Percentiles rank a stretch among this genome's conserved stretches.
Conservation (phyloP, 23 red algal genomes). For the Gracilariopsis chorda region DNA sequence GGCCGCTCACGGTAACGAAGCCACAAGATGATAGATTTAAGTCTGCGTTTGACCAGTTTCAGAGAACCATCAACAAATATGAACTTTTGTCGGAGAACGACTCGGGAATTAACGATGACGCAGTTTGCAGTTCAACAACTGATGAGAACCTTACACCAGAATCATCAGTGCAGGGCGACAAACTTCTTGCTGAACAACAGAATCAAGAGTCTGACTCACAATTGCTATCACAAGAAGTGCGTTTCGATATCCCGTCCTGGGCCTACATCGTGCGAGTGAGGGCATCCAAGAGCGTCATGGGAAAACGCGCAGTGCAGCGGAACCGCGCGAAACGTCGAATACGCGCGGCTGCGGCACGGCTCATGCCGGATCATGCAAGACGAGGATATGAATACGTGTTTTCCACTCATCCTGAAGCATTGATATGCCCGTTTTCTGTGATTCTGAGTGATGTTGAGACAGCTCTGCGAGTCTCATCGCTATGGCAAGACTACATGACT, state of each 20-base stretch:
- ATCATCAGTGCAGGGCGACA: background rate
- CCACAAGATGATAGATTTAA: slow-evolving; percentile 1
- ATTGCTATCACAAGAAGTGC: background rate
- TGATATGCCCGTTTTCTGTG: background rate
- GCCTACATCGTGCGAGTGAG: slow-evolving; percentile 51
- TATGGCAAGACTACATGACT: background rate
- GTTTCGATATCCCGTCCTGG: slow-evolving; percentile 23
- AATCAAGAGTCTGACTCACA: background rate
- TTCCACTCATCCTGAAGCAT: slow-evolving; percentile 17
- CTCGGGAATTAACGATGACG: background rate
- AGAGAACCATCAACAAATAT: background rate
- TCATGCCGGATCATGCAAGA: slow-evolving; percentile 38
- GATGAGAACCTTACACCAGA: background rate
- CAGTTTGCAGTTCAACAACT: background rate
- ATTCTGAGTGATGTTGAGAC: slow-evolving; percentile 14
- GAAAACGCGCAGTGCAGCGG: slow-evolving; percentile 65
- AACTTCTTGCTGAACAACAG: background rate
- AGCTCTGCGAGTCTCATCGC: background rate
- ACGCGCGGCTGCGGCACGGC: slow-evolving; percentile 20
- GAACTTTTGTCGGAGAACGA: background rate
- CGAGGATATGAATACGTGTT: slow-evolving; percentile 64
- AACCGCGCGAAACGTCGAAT: slow-evolving; percentile 50
- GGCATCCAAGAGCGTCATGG: slow-evolving; percentile 16
- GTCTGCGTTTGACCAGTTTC: background rate
- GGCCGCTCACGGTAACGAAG: slow-evolving; percentile 20